Evolutionary conservation across 805 yeast species (phyloP).

Genomic region (Yarrowia sp.): DNA sequence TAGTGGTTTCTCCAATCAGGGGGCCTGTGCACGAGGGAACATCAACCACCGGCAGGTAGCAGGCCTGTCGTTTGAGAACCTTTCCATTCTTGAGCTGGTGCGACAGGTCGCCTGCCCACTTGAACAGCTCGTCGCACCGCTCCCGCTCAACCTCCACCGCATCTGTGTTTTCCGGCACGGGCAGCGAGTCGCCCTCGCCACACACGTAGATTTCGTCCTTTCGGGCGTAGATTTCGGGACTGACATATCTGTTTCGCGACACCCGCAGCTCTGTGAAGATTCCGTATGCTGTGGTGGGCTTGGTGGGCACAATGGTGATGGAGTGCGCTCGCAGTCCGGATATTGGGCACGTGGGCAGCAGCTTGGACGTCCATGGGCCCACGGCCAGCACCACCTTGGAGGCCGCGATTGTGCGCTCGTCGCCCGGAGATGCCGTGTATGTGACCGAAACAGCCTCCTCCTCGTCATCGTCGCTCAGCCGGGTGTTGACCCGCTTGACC

Average conservation of each 20-base stretch:
- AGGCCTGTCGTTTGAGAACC: constrained; percentile 85
- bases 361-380: constrained; percentile 97
- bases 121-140: constrained; percentile 86
- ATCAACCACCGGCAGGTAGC: constrained; percentile 92
- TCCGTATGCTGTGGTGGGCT: constrained; percentile 89
- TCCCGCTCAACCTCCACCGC: constrained; percentile 87
- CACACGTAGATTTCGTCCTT: constrained; percentile 95
- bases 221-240: constrained; percentile 95
- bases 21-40: constrained; percentile 95
- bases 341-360: constrained; percentile 91
- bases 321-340: constrained; percentile 95
- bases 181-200: constrained; percentile 94
- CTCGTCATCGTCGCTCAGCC: constrained; percentile 43
- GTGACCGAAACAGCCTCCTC: constrained; percentile 58
- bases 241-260: constrained; percentile 62
- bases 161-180: constrained; percentile 91
- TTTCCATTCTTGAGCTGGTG: constrained; percentile 74
- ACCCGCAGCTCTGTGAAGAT: constrained; percentile 88
- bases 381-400: constrained; percentile 84
- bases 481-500: constrained; percentile 63
- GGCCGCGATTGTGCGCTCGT: constrained; percentile 55
- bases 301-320: constrained; percentile 83
- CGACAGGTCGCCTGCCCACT: constrained; percentile 78
- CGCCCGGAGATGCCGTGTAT: constrained; percentile 39
- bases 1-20: constrained; percentile 90